These are phyloP conservation scores for Silene coronaria DNA, from an alignment of 179 eudicot species.

Conservation along the genomic window DNA sequence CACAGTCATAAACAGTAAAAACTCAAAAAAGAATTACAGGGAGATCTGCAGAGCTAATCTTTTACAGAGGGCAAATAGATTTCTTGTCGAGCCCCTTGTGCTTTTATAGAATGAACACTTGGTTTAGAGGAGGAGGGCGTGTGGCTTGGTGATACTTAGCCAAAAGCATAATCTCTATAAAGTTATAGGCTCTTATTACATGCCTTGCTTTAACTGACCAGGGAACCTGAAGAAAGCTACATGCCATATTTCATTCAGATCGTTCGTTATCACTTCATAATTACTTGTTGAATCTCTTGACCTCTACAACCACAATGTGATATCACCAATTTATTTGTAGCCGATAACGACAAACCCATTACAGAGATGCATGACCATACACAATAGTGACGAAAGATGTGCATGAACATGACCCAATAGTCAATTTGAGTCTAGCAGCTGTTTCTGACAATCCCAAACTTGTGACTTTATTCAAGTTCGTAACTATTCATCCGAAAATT, in stretches of 20 bases:
- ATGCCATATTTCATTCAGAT: not conserved
- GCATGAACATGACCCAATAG: not conserved
- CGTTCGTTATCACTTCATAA: conserved; percentile 8
- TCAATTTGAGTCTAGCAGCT: not conserved
- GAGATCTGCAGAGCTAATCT: conserved; percentile 21
- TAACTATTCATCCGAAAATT: not conserved
- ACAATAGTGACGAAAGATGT: not conserved
- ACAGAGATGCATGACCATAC: not conserved
- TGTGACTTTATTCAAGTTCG: not conserved
- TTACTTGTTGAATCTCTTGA: conserved; percentile 12
- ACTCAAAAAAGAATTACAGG: conserved; percentile 8
- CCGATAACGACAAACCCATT: conserved; percentile 1
- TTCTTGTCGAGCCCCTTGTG: conserved; percentile 18
- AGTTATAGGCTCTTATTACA: conserved; percentile 15
- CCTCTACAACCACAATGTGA: conserved; percentile 12
- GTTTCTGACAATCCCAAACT: not conserved
- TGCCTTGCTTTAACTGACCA: conserved; percentile 11
- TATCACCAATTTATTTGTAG: not conserved
- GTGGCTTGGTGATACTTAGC: conserved; percentile 16
- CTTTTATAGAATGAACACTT: not conserved
- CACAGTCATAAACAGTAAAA: conserved; percentile 14
- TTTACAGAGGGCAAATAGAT: conserved; percentile 16
- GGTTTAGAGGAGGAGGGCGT: not conserved
- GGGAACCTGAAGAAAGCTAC: conserved; percentile 14
- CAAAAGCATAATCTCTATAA: conserved; percentile 12